Conservation (phyloP, 176 grass and related monocot species). For the Hsuehochloa calcarea region DNA sequence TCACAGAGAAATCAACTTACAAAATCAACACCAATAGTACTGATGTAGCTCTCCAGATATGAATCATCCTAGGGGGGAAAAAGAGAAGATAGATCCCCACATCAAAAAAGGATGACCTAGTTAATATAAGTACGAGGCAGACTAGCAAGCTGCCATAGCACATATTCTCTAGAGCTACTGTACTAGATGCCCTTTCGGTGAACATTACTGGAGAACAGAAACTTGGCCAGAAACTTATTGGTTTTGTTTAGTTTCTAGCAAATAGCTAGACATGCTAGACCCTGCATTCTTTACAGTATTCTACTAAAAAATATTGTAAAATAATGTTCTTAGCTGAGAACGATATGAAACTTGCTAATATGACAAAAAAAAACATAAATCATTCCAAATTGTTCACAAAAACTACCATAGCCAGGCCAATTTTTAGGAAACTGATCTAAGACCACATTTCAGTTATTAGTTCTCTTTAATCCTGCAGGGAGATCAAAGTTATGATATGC, state of each 20-base stretch:
- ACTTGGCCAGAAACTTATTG: background rate
- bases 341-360: background rate
- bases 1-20: slow-evolving; percentile 44
- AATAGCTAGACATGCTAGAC: background rate
- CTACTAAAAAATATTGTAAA: background rate
- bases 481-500: background rate
- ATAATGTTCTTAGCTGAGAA: background rate
- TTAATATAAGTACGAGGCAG: background rate
- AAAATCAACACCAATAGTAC: slow-evolving; percentile 85
- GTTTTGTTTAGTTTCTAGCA: background rate
- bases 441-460: background rate
- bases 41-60: slow-evolving; percentile 85
- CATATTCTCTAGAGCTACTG: slow-evolving; percentile 5
- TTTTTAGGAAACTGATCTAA: background rate
- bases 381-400: background rate
- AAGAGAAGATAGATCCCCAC: slow-evolving; percentile 11
- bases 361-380: background rate
- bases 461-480: background rate
- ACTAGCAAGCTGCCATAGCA: background rate
- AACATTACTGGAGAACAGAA: background rate
- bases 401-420: background rate
- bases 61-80: slow-evolving; percentile 61
- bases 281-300: background rate
- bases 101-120: background rate
- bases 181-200: background rate